Base-by-base conservation (phyloP, 345 rosid species). In the Noccaea caerulescens region DNA sequence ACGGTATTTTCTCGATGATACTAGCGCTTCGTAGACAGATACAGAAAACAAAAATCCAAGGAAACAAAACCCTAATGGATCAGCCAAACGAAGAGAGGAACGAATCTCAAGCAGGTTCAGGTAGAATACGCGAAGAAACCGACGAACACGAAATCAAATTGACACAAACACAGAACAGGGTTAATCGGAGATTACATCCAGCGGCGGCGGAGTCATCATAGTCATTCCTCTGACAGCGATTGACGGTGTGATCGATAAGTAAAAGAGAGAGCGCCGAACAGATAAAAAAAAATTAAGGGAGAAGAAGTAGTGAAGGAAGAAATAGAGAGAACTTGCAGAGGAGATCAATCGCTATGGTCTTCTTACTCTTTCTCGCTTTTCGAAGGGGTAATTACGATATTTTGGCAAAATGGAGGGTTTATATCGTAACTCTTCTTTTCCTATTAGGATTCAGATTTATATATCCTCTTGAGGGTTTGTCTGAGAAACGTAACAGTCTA, bases 191-290 rank as follows among this genome's bases (percentile, higher is more conserved):
- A 63, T 78, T 83, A 91, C 97, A 79, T 91, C 97, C 8, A 84
- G 51, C 71, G 90, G 90, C 47, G 93, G 80, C 74, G 93, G 88
- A 76, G 97, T 84, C 84, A 91, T 80, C 91, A 87, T 45, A 81
- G 96, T 88, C 97, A 91, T 88, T 81, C 56, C 67, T 47, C 71
- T 42, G 58, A 69, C 53, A 61, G 68, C 67, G 61, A 46, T 16
- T 59, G 68, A 66, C 42, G 71, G 88, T 59, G 57, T 30, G 86
- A 83, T 82, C 83, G 68, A 71, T 54, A 72, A 82, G 79, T 66
- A 53, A 14, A 46, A 47, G 38, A 63, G 57, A 58, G 57, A 58
- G 45, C 1, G 41, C 43, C 38, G 76, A 27, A 41, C 51, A 18
- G 51, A 74, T 58, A 38, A 32, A 42, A 20, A 20, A 52, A 72